phyloP scores from a whole-genome alignment of 768 basidiomycete species.

The Termitomyces sp. region DNA sequence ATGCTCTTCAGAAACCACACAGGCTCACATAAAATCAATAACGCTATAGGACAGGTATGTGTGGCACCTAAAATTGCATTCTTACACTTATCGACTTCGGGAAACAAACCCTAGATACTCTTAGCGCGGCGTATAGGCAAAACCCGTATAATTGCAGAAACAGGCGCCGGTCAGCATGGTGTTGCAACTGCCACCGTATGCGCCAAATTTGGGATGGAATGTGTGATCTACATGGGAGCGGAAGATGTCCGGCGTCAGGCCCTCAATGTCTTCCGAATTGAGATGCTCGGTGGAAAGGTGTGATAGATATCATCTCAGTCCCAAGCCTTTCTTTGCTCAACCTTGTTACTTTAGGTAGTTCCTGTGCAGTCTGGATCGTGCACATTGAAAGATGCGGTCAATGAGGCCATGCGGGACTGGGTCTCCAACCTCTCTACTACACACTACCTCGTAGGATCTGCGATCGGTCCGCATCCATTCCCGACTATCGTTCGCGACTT shows the following conservation, averaged over 20 bases:
- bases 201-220: conserved; percentile 93
- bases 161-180: conserved; percentile 98
- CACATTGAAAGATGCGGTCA: conserved; percentile 97
- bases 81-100: neutral
- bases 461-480: conserved; percentile 98
- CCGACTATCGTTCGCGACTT: conserved; percentile 98
- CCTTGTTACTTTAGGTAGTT: conserved; percentile 55
- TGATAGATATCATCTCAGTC: conserved; percentile 17
- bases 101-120: conserved; percentile 57
- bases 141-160: conserved; percentile 96
- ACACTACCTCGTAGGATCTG: conserved; percentile 96
- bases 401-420: conserved; percentile 98
- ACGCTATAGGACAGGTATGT: conserved; percentile 89
- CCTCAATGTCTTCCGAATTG: conserved; percentile 95
- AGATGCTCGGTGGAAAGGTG: conserved; percentile 93
- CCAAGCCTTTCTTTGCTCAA: neutral
- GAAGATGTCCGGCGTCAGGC: conserved; percentile 97
- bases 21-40: conserved; percentile 99
- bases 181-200: conserved; percentile 99
- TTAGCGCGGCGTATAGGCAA: conserved; percentile 94
- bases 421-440: conserved; percentile 92
- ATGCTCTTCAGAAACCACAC: conserved; percentile 77
- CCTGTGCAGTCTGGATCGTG: conserved; percentile 91
- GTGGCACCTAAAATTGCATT: neutral
- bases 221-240: conserved; percentile 96